Base-by-base conservation (phyloP, 2,329 filamentous ascomycete genomes). In the Sporothrix phasma region DNA sequence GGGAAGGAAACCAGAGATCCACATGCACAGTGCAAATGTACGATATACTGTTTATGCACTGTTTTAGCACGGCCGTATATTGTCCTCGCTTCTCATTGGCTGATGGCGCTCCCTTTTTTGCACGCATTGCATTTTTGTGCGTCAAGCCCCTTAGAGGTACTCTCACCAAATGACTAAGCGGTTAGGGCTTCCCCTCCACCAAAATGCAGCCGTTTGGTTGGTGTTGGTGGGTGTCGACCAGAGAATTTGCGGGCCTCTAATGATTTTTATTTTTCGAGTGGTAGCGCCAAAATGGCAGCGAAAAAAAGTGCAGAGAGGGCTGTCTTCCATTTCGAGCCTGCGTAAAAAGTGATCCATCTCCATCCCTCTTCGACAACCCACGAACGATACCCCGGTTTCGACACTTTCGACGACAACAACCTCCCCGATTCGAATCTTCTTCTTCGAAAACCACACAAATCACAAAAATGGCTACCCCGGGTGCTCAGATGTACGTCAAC, bases 401-500 rank as follows among this genome's bases (percentile, higher is more conserved):
- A 24, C 26, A n/a, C 45, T 19, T 26, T 39, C 63, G 58, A 58
- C 61, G 39, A 39, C 22, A 26, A 41, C 51, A 37, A 29, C 26
- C 49, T 51, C 1, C 22, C 24, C 4, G 26, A n/a, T 24, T 41
- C 34, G 34, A 22, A 37, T 13, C 15, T 8, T 34, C 2, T 26
- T 34, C 29, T n/a, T 41, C 46, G 62, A 62, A 49, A 58, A 37
- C 34, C 41, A 37, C 58, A 46, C 43, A 63, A 58, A 41, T 39
- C 51, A 45, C 64, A 67, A 84, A 78, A 71, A 85, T 85, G 82
- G 81, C 83, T 78, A 77, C 80, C 75, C 80, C 82, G 71, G 82
- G 83, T 75, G 76, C 81, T 75, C 83, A 85, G 76, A 85, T 85
- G 83, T 85, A 77, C 82, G 83, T 79, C 67, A 66, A 56, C 19